phyloP scores from a whole-genome alignment of 78 protist species.

The Protostelium mycophagum region DNA sequence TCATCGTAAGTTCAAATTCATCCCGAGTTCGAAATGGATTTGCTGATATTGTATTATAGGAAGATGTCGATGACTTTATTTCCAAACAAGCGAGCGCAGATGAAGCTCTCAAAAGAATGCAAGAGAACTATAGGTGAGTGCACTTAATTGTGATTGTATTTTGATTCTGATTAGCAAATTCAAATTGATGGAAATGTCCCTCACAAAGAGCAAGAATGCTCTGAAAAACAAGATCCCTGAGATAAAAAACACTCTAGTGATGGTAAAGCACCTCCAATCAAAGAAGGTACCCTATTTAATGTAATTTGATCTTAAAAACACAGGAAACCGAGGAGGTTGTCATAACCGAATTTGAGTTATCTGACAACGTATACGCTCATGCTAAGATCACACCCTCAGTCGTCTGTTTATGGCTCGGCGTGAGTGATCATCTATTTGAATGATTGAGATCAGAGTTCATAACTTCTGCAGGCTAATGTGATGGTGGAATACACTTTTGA shows the following conservation, averaged over 20 bases:
- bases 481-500: slow-evolving; percentile 78
- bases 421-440: background rate
- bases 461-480: slow-evolving; percentile 45
- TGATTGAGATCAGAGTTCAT: background rate
- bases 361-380: background rate
- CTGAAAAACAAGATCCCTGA: background rate
- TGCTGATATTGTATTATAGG: background rate
- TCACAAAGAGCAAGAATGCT: background rate
- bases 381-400: background rate
- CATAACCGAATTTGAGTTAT: background rate
- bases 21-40: background rate
- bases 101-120: background rate
- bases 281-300: background rate
- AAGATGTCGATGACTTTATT: background rate
- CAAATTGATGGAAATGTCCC: background rate
- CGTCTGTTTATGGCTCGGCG: background rate
- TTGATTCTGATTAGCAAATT: background rate
- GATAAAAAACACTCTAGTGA: background rate
- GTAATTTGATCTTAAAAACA: background rate
- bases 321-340: background rate
- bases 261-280: background rate
- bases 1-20: background rate
- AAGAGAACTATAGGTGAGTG: background rate
- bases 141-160: background rate
- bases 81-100: background rate